Percentiles rank a stretch among this genome's conserved stretches.
Evolutionary conservation across 1,139 yeast genomes (phyloP).

Genomic region (Saccharomyces hybrid): DNA sequence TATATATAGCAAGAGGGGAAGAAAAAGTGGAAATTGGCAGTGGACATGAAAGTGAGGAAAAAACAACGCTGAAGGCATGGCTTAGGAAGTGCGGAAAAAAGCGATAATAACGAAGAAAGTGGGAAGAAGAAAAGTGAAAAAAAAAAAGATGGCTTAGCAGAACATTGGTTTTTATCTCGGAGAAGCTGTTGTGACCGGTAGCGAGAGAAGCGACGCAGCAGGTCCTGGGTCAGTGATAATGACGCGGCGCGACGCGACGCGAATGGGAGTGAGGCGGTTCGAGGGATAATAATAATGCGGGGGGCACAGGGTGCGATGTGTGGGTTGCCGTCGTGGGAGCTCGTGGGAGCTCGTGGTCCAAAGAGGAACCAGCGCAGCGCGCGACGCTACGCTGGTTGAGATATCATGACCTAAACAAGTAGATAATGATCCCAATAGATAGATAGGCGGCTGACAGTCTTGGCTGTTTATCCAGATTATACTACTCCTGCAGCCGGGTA

Average conservation of each 20-base stretch:
- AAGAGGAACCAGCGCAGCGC: too few species aligned
- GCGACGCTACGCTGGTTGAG: too few species aligned
- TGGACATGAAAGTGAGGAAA: not conserved
- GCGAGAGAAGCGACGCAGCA: not conserved
- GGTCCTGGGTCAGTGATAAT: not conserved
- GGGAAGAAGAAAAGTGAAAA: not conserved
- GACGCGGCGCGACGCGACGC: not conserved
- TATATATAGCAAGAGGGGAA: not conserved
- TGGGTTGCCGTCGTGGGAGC: not conserved
- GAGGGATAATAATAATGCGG: not conserved
- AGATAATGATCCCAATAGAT: not conserved
- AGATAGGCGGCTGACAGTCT: not conserved
- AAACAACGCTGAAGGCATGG: not conserved
- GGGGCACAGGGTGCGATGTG: not conserved
- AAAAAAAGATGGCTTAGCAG: not conserved
- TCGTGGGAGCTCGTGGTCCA: not conserved
- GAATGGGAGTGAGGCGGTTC: not conserved
- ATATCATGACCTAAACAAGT: not conserved
- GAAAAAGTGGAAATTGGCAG: not conserved
- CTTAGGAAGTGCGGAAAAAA: not conserved
- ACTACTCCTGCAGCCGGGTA: too few species aligned
- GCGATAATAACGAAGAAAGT: not conserved
- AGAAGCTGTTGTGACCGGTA: not conserved
- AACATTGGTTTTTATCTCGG: not conserved
- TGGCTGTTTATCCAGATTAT: not conserved